These are phyloP conservation scores for Tylopilus balloui DNA, from an alignment of 768 basidiomycete species.

Conservation along the genomic window DNA sequence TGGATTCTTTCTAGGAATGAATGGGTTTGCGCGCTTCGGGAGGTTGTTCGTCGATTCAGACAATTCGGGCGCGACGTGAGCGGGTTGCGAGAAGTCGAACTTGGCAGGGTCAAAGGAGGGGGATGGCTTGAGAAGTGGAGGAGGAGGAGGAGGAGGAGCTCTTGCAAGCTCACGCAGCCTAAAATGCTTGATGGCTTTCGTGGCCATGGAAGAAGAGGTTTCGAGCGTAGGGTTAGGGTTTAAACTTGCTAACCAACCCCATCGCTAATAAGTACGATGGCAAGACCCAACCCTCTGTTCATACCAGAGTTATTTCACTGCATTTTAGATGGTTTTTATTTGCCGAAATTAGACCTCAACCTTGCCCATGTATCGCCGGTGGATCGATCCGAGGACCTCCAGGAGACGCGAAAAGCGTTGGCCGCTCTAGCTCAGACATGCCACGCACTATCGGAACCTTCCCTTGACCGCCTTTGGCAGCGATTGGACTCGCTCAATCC, in stretches of 20 bases:
- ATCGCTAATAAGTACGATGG: no score
- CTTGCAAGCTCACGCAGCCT: constrained; percentile 24
- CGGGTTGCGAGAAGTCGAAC: constrained; percentile 19
- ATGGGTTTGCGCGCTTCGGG: constrained; percentile 53
- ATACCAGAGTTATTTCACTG: background rate
- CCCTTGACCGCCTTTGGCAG: background rate
- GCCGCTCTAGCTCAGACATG: background rate
- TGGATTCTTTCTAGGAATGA: constrained; percentile 58
- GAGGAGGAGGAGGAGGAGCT: constrained; percentile 8
- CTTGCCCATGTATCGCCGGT: background rate
- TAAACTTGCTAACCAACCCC: no score
- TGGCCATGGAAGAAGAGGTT: constrained; percentile 14
- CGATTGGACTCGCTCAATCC: background rate
- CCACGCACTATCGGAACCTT: background rate
- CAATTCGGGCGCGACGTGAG: background rate
- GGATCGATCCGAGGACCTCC: background rate
- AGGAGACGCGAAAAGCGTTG: background rate
- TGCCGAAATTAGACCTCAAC: background rate
- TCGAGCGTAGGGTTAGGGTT: background rate
- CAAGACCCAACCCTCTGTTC: background rate
- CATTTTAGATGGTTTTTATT: background rate
- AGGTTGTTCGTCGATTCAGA: constrained; percentile 7
- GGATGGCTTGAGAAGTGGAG: constrained; percentile 25
- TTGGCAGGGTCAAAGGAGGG: constrained; percentile 17
- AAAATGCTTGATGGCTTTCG: constrained; percentile 25